Evolutionary conservation across 176 grass and related monocot species (phyloP), one percentile per base, ranked within the genome.

Genomic region (Thinopyrum elongatum): DNA sequence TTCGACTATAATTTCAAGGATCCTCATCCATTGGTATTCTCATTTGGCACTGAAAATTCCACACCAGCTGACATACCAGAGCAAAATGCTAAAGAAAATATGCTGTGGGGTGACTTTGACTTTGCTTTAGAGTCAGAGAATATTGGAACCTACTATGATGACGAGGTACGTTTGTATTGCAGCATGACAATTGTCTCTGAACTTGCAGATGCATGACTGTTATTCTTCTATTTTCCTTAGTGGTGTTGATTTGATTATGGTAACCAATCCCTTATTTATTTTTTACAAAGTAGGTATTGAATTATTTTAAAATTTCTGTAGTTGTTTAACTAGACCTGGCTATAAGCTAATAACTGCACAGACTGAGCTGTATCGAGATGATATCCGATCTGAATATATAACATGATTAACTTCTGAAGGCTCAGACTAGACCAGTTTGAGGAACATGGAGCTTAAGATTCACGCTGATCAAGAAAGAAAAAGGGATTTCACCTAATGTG

Each of bases 81-180:
- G 69, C 58, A 89, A 75, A 86, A 90, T 57, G 79, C 22, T 77
- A 38, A 70, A 82, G 22, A 93, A 25, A 88, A 93, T 86, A 84
- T 68, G 74, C 58, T 97, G 41, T 98, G 95, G 95, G 93, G 87
- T 86, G 93, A 98, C 38, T 87, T 91, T 84, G 93, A 95, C 70
- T 98, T 98, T 85, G 80, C 93, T 77, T 68, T 95, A 61, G 90
- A 90, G 41, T 90, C 87, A 3, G 87, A 91, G 66, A 98, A 98
- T 82, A 98, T 98, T 26, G 95, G 93, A 57, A 90, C 80, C 74
- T 98, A 98, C 69, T 67, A 90, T 80, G 89, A 86, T 72, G 87
- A 91, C 31, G 89, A 98, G 95, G 95, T 94, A 91, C 68, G 65
- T 17, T 63, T 87, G 26, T 30, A 29, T 85, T 77, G 13, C 79